Conservation (phyloP, 116 monocot genomes). For the Zostera marina region DNA sequence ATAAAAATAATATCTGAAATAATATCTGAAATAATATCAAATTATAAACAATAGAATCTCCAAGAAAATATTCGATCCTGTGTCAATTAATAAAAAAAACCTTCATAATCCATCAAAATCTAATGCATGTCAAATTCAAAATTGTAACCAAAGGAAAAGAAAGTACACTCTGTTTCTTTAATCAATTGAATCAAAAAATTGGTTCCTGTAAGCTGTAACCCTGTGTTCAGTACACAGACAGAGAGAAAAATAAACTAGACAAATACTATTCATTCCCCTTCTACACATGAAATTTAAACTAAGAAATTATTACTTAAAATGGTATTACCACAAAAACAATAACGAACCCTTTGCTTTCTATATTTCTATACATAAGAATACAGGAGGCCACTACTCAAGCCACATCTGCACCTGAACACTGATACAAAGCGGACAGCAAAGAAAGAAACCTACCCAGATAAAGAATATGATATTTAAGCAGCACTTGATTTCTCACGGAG, state of each 20-base stretch:
- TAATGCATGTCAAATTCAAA: neutral
- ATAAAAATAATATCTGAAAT: too few species aligned
- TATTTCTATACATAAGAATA: too few species aligned
- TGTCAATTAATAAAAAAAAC: too few species aligned
- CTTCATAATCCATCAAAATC: too few species aligned
- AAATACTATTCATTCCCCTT: too few species aligned
- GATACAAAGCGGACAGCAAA: neutral
- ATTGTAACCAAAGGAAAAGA: neutral
- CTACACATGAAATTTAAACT: neutral
- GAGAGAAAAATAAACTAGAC: neutral
- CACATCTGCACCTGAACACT: constrained; percentile 2
- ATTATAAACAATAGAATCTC: too few species aligned
- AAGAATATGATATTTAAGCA: neutral
- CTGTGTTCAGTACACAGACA: neutral
- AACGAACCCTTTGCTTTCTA: neutral
- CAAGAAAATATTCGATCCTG: too few species aligned
- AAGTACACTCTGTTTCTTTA: neutral
- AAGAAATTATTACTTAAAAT: neutral
- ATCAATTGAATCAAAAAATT: neutral
- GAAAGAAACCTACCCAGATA: neutral
- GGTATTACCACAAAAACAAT: neutral
- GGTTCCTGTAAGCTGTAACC: too few species aligned
- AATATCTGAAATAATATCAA: too few species aligned
- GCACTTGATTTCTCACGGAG: neutral
- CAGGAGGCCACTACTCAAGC: neutral